Conservation (phyloP, 768 basidiomycete species). For the Tylopilus cervinicoccineus region DNA sequence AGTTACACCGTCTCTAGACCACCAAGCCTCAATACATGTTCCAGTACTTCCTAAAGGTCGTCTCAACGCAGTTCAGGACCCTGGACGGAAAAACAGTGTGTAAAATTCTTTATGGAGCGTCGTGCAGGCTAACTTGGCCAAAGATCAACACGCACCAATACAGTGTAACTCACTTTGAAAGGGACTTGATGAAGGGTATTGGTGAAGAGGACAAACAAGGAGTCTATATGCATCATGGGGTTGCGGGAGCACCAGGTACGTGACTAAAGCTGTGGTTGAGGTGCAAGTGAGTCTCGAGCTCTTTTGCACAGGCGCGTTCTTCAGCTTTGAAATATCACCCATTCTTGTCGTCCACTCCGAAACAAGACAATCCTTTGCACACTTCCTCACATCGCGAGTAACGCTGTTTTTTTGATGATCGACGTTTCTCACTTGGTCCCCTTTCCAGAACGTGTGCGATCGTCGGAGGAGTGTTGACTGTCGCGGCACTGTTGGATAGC, state of each 20-base stretch:
- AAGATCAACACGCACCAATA: slow-evolving; percentile 92
- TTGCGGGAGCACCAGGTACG: slow-evolving; percentile 64
- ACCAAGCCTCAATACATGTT: slow-evolving; percentile 87
- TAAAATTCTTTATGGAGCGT: slow-evolving; percentile 6
- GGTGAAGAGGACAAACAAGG: slow-evolving; percentile 57
- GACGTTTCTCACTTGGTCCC: neutral
- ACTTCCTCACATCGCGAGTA: slow-evolving; percentile 94
- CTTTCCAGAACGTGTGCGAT: slow-evolving; percentile 85
- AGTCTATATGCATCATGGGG: slow-evolving; percentile 71
- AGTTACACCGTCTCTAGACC: slow-evolving; percentile 43
- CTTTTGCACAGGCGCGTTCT: slow-evolving; percentile 60
- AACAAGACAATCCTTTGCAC: slow-evolving; percentile 91
- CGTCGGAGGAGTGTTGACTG: slow-evolving; percentile 93
- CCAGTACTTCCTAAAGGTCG: slow-evolving; percentile 99
- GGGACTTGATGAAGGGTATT: slow-evolving; percentile 70
- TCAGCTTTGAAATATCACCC: slow-evolving; percentile 97
- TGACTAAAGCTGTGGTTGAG: neutral
- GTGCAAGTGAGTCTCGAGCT: neutral
- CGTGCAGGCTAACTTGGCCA: slow-evolving; percentile 5
- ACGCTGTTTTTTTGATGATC: neutral
- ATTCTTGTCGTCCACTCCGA: slow-evolving; percentile 92
- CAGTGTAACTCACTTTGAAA: slow-evolving; percentile 93
- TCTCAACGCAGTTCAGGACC: slow-evolving; percentile 91
- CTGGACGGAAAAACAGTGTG: slow-evolving; percentile 66
- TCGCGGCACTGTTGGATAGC: slow-evolving; percentile 86